phyloP scores from a whole-genome alignment of 805 yeast species.

The Lipomyces lipofer region DNA sequence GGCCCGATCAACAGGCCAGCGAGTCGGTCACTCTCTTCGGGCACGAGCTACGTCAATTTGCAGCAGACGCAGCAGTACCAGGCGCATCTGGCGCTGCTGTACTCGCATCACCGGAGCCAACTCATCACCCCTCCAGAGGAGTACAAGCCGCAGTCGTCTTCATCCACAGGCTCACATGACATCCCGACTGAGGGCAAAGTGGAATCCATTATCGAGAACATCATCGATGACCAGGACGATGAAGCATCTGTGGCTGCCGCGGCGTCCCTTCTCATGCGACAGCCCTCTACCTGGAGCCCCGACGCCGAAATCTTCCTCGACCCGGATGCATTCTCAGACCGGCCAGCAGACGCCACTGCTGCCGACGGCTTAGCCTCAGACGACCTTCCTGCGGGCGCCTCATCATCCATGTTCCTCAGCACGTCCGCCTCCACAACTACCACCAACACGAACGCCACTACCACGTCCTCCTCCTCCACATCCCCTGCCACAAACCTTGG shows the following conservation, averaged over 20 bases:
- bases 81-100: conserved; percentile 2
- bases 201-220: conserved; percentile 19
- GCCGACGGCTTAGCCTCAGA: background rate
- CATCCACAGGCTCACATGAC: background rate
- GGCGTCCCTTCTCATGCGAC: conserved; percentile 19
- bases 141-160: conserved; percentile 3
- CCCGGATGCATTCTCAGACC: conserved; percentile 25
- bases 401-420: background rate
- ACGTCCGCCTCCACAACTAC: background rate
- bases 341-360: background rate
- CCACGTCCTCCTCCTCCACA: conserved; percentile 5
- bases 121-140: conserved; percentile 28
- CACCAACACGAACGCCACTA: background rate
- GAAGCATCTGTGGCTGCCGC: conserved; percentile 26
- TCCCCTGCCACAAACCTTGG: conserved; percentile 17
- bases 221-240: conserved; percentile 23
- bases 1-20: conserved; percentile 10
- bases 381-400: background rate
- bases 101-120: conserved; percentile 2
- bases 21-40: conserved; percentile 6
- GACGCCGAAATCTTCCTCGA: conserved; percentile 12
- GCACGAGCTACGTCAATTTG: background rate
- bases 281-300: conserved; percentile 1
- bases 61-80: conserved; percentile 5
- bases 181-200: too few species aligned